A percentile compares a stretch with the other conserved stretches of the same genome.
Conservation (phyloP, 768 basidiomycete genomes). For the Lyophyllum atratum region DNA sequence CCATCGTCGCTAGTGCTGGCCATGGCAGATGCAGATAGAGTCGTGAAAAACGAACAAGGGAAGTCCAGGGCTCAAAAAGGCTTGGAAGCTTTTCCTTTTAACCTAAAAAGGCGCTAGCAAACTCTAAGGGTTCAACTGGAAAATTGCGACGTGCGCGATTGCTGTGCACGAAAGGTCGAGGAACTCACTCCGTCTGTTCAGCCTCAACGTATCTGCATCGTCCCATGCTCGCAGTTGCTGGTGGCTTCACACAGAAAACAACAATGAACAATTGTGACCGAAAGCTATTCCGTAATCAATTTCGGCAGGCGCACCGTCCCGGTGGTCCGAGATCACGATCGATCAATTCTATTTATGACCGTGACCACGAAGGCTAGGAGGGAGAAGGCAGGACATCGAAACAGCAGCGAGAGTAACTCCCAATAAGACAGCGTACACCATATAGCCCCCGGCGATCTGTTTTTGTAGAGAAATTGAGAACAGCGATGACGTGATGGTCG, state of each 20-base stretch:
- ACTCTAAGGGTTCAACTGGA: no score
- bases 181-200: no score
- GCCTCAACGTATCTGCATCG: no score
- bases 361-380: conserved; percentile 1
- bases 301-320: background rate
- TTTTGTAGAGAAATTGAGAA: conserved; percentile 19
- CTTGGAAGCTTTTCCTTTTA: no score
- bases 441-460: conserved; percentile 16
- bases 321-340: background rate
- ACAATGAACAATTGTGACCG: no score
- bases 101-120: no score
- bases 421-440: conserved; percentile 14
- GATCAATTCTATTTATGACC: background rate
- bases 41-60: background rate
- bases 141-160: no score
- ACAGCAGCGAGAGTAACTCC: conserved; percentile 12
- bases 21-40: no score
- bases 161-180: background rate
- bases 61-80: background rate
- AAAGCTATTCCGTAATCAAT: no score
- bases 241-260: no score
- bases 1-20: conserved; percentile 15
- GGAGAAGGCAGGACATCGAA: conserved; percentile 6
- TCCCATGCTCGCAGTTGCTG: no score
- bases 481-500: conserved; percentile 32